Base-by-base conservation (phyloP, 2,329 filamentous ascomycete species). In the Xylariaceae sp. region DNA sequence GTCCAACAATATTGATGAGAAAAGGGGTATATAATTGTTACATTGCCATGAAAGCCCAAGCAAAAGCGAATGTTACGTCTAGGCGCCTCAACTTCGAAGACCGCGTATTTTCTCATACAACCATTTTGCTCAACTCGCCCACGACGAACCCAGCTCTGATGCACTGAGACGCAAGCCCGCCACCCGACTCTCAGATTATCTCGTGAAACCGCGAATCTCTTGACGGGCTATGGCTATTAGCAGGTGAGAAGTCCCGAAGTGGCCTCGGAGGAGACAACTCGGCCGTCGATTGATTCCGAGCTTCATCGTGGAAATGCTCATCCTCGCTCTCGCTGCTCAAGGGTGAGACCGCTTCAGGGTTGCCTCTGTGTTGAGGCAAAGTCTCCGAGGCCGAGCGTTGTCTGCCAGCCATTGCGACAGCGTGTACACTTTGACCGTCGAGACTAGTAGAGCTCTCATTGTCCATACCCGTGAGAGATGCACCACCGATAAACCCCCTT, bases 151-250 rank as follows among this genome's bases (percentile, higher is more conserved):
- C 22, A 27, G 7, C 22, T 27, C 22, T 27, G 4, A 27, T 27
- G 4, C 22, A 27, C 22, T 27, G 4, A 27, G 22, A 4, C 22
- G 22, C 22, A 27, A 27, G 22, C 22, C 7, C 22, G 7, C 22
- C 22, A 27, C 7, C 22, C 4, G 22, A 5, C 7, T 27, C 22
- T 58, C 42, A 65, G 48, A 84, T 73, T 54, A 78, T 76, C 67
- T 86, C 82, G 42, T 70, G 71, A 56, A 86, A 86, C 57, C 72
- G 77, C 36, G 81, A 82, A 53, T 80, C 78, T 46, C 81, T 69
- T 5, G 68, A 74, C 0, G 80, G 79, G 62, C 79, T 83, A 45
- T 71, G 71, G 42, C 73, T 73, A 42, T 70, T 68, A n/a, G 66
- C 63, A 17, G 55, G 56, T 0, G 58, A 61, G 14, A 62, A 57